Conservation (phyloP, 2,329 filamentous ascomycete genomes). For the Botrytis hyacinthi region DNA sequence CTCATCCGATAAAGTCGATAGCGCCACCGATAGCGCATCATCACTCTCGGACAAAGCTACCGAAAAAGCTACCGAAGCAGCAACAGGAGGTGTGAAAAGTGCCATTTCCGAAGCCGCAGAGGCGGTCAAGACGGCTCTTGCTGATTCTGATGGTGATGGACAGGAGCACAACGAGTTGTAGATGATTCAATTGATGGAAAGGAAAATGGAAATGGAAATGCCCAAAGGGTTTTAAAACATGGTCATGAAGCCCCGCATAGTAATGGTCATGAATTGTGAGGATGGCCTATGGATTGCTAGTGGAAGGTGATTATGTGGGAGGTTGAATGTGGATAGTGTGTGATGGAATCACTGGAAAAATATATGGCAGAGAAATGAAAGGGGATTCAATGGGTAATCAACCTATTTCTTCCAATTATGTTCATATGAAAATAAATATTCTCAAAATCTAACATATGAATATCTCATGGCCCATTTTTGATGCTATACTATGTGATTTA, state of each 20-base stretch:
- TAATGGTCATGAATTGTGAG: slow-evolving; percentile 20
- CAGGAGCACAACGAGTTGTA: slow-evolving; percentile 62
- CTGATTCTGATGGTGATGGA: slow-evolving; percentile 53
- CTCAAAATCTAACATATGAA: background rate
- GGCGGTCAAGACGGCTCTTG: slow-evolving; percentile 51
- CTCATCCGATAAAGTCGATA: slow-evolving; percentile 32
- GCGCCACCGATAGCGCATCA: slow-evolving; percentile 33
- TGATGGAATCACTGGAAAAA: background rate
- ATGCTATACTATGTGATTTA: background rate
- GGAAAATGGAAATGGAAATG: background rate
- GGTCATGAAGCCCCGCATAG: slow-evolving; percentile 20
- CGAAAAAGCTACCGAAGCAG: slow-evolving; percentile 23
- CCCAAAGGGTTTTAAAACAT: slow-evolving; percentile 12
- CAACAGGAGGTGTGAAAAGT: slow-evolving; percentile 39
- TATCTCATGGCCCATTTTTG: background rate
- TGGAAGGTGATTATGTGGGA: background rate
- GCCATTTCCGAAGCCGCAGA: slow-evolving; percentile 53
- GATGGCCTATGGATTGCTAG: background rate
- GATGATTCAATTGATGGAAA: slow-evolving; percentile 29
- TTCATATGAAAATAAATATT: background rate
- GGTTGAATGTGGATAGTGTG: background rate
- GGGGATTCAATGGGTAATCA: background rate
- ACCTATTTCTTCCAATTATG: background rate
- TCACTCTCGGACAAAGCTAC: slow-evolving; percentile 31
- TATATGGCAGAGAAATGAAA: background rate